Evolutionary conservation across 768 basidiomycete species (phyloP).

Genomic region (Trametes cubensis): DNA sequence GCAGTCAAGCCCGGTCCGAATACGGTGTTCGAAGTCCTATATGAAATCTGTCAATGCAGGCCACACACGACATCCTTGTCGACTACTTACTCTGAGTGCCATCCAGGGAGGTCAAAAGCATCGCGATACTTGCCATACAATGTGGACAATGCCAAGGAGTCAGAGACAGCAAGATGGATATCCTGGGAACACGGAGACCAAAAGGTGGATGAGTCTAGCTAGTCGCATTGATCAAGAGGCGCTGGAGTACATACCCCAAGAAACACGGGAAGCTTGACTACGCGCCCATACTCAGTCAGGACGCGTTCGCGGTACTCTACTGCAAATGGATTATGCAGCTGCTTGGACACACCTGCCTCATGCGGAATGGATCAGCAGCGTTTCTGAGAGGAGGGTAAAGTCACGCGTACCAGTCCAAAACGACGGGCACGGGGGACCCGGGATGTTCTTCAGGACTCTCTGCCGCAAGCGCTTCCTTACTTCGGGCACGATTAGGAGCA

Average conservation of each 20-base stretch:
- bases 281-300: slow-evolving; percentile 9
- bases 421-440: neutral
- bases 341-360: neutral
- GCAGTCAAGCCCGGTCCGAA: slow-evolving; percentile 6
- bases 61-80: neutral
- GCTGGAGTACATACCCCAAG: slow-evolving; percentile 5
- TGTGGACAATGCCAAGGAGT: neutral
- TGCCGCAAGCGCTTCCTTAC: neutral
- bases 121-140: slow-evolving; percentile 6
- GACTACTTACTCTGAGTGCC: neutral
- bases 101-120: slow-evolving; percentile 2
- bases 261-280: slow-evolving; percentile 2
- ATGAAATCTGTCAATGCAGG: neutral
- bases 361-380: too few relatives aligned
- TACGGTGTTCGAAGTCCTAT: slow-evolving; percentile 5
- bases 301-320: neutral
- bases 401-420: neutral
- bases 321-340: neutral
- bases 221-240: too few relatives aligned
- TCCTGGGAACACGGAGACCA: neutral
- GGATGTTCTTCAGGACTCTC: neutral
- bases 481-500: neutral
- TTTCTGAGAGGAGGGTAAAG: neutral
- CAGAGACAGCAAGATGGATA: slow-evolving; percentile 7
- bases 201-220: neutral